Conservation (phyloP, 2,329 filamentous ascomycete genomes). For the Neofusicoccum ribis region DNA sequence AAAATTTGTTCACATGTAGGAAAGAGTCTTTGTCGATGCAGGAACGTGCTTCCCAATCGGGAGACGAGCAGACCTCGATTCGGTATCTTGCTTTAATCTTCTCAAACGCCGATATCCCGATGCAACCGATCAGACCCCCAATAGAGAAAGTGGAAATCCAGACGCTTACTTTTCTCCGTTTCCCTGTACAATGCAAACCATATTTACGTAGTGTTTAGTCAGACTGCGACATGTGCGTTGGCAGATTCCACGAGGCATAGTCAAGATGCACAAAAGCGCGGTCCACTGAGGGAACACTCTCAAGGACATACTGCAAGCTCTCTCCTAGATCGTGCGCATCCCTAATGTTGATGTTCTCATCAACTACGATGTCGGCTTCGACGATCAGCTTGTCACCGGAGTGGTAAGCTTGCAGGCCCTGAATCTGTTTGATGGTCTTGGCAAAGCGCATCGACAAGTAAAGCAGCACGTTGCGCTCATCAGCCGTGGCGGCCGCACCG, state of each 20-base stretch:
- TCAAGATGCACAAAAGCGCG: slow-evolving; percentile 56
- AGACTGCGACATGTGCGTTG: slow-evolving; percentile 53
- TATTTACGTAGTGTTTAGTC: slow-evolving; percentile 21
- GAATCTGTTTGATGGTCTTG: slow-evolving; percentile 80
- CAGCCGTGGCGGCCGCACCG: slow-evolving; percentile 74
- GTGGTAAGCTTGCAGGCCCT: slow-evolving; percentile 82
- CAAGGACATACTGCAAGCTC: slow-evolving; percentile 78
- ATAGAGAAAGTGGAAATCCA: neutral
- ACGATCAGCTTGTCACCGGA: slow-evolving; percentile 83
- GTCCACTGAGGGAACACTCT: slow-evolving; percentile 76
- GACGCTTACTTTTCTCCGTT: neutral
- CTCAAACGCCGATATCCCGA: neutral
- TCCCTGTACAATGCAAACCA: neutral
- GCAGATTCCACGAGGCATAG: slow-evolving; percentile 52
- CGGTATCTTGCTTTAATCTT: neutral
- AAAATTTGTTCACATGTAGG: neutral
- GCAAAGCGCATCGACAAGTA: slow-evolving; percentile 95
- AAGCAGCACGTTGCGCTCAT: slow-evolving; percentile 80
- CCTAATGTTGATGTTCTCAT: slow-evolving; percentile 71
- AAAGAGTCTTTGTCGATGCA: neutral
- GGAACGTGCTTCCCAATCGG: neutral
- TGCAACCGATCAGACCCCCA: neutral
- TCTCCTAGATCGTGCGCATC: slow-evolving; percentile 81
- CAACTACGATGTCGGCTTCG: slow-evolving; percentile 79
- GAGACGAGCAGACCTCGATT: neutral